Percentiles rank a stretch among this genome's conserved stretches.
Evolutionary conservation across 2,329 filamentous ascomycete genomes (phyloP).

Genomic region (Colletotrichum costaricense): DNA sequence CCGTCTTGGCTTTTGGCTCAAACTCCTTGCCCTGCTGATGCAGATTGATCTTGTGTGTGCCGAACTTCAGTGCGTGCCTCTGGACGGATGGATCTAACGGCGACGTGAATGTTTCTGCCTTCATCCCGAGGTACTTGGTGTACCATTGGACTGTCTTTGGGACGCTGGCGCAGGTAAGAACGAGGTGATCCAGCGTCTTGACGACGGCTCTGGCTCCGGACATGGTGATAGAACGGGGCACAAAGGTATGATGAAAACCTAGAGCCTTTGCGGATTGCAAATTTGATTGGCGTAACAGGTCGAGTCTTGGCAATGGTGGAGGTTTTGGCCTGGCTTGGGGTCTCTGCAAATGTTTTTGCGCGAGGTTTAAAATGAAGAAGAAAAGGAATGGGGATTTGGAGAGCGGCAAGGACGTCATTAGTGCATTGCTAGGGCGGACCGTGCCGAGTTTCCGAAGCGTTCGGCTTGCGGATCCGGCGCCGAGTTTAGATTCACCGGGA

Average conservation of each 20-base stretch:
- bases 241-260: not conserved
- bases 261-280: not conserved
- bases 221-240: not conserved
- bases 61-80: conserved; percentile 67
- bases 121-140: conserved; percentile 67
- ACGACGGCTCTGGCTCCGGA: conserved; percentile 40
- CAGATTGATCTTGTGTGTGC: conserved; percentile 70
- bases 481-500: conserved; percentile 14
- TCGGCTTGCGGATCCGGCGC: conserved; percentile 15
- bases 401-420: conserved; percentile 6
- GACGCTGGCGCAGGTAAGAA: conserved; percentile 67
- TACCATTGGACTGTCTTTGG: conserved; percentile 65
- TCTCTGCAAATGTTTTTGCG: not conserved
- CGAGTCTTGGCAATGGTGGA: not conserved
- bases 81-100: conserved; percentile 46
- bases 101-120: conserved; percentile 61
- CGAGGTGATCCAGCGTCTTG: conserved; percentile 68
- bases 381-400: not conserved
- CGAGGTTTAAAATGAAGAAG: not conserved
- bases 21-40: conserved; percentile 69
- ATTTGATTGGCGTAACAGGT: too few relatives aligned
- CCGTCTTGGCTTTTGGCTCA: conserved; percentile 66
- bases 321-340: not conserved
- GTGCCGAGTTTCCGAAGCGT: conserved; percentile 16
- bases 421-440: not conserved